phyloP scores from a whole-genome alignment of 2,329 filamentous ascomycete genomes.

The Orbilia oligospora region DNA sequence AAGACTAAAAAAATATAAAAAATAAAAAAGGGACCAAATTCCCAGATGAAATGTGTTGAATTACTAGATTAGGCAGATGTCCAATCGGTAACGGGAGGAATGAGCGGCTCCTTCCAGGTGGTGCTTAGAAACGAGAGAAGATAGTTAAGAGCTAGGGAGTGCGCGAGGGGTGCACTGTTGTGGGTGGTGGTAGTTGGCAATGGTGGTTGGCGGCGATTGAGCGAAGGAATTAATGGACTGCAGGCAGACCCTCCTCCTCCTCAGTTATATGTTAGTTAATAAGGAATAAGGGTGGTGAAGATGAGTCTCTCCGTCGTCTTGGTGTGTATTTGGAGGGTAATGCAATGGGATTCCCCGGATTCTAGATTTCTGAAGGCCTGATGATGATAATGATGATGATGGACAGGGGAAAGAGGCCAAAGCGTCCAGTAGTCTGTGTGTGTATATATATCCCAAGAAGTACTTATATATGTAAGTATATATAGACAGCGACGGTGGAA shows the following conservation, averaged over 20 bases:
- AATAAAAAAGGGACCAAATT: slow-evolving; percentile 47
- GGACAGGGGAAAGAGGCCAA: slow-evolving; percentile 26
- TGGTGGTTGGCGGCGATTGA: slow-evolving; percentile 6
- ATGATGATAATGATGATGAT: slow-evolving; percentile 27
- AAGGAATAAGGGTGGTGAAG: slow-evolving; percentile 6
- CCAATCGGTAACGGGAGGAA: slow-evolving; percentile 54
- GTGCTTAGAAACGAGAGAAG: slow-evolving; percentile 37
- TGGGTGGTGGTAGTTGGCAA: slow-evolving; percentile 12
- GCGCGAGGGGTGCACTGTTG: neutral
- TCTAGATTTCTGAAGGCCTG: slow-evolving; percentile 21
- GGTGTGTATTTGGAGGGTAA: slow-evolving; percentile 17
- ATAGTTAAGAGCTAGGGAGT: slow-evolving; percentile 12
- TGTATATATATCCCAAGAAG: too few species aligned
- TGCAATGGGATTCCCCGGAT: slow-evolving; percentile 33
- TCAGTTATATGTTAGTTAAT: too few species aligned
- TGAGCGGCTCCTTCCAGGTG: slow-evolving; percentile 26
- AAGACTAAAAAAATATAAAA: too few species aligned
- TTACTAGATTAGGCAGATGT: slow-evolving; percentile 60
- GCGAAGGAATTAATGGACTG: slow-evolving; percentile 50
- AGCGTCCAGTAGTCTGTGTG: neutral
- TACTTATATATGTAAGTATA: neutral
- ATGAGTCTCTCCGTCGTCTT: neutral
- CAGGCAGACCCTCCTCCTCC: slow-evolving; percentile 18
- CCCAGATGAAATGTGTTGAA: slow-evolving; percentile 58
- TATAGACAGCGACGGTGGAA: slow-evolving; percentile 3